phyloP scores from a whole-genome alignment of 768 basidiomycete genomes.

The Ephemerocybe angulata region DNA sequence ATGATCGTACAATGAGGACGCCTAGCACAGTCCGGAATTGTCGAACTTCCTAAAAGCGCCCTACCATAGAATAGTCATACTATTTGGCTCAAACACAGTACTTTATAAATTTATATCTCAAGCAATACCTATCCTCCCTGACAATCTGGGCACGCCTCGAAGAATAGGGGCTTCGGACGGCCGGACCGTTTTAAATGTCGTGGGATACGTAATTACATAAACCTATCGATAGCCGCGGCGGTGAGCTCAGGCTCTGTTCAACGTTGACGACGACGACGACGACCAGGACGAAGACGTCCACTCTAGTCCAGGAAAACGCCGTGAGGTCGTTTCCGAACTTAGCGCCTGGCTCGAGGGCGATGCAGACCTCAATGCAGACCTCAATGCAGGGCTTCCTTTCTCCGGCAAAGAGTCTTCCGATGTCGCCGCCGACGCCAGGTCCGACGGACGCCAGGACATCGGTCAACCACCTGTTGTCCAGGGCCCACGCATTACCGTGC shows the following conservation, averaged over 20 bases:
- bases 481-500: slow-evolving; percentile 68
- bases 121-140: no score
- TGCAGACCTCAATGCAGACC: slow-evolving; percentile 19
- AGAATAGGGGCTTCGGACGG: no score
- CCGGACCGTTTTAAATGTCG: no score
- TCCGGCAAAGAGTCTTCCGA: slow-evolving; percentile 15
- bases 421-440: slow-evolving; percentile 3
- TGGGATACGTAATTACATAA: no score
- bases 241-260: neutral
- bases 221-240: no score
- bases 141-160: no score
- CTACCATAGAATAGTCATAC: no score
- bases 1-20: no score
- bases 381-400: slow-evolving; percentile 27
- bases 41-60: no score
- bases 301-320: neutral
- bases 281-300: neutral
- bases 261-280: slow-evolving; percentile 6
- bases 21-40: no score
- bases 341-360: slow-evolving; percentile 1
- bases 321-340: slow-evolving; percentile 9
- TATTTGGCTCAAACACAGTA: no score
- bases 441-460: slow-evolving; percentile 54
- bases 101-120: no score
- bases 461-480: slow-evolving; percentile 62